A percentile compares a stretch with the other conserved stretches of the same genome.
Conservation (phyloP, 176 grass and related monocot genomes). For the Juncus effusus region DNA sequence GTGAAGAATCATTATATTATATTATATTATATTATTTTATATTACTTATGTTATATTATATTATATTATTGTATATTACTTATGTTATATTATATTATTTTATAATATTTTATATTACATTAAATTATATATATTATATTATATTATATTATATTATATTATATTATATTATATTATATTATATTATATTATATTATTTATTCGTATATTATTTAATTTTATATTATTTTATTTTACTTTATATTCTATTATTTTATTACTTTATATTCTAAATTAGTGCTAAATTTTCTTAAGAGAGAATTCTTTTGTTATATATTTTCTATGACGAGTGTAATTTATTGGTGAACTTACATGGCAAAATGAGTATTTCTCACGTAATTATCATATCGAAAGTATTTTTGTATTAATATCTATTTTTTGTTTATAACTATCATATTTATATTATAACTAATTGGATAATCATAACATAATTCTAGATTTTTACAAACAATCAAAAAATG, state of each 20-base stretch:
- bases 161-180: background rate
- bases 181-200: background rate
- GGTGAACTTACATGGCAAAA: no score
- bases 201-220: background rate
- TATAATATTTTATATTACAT: conserved; percentile 10
- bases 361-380: no score
- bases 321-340: no score
- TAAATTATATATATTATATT: background rate
- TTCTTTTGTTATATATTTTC: no score
- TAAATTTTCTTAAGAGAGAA: no score
- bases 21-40: no score
- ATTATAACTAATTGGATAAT: no score
- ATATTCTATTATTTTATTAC: background rate
- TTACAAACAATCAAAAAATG: background rate
- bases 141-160: background rate
- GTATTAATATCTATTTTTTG: no score
- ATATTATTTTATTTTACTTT: background rate
- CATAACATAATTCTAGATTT: no score
- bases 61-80: background rate
- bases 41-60: background rate
- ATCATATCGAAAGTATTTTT: no score
- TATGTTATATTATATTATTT: background rate
- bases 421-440: no score
- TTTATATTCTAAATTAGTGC: background rate
- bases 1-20: no score